phyloP scores from a whole-genome alignment of 1,284 basidiomycete species.

The Cryptococcus hybrid region DNA sequence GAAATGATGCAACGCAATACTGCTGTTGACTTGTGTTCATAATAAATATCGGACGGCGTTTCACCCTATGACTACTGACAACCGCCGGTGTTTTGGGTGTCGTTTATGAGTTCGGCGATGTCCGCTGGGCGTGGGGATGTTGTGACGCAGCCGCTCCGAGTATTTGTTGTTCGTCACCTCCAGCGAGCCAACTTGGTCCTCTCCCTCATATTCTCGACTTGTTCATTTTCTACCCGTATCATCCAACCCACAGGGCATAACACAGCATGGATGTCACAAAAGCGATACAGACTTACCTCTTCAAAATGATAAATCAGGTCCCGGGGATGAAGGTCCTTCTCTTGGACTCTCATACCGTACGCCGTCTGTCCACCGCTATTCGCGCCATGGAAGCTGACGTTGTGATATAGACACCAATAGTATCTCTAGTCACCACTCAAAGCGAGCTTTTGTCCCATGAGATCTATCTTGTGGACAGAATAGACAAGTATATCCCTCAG shows the following conservation, averaged over 20 bases:
- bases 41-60: no score
- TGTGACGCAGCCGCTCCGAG: no score
- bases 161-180: no score
- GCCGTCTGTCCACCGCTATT: constrained; percentile 27
- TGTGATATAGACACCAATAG: constrained; percentile 79
- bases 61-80: no score
- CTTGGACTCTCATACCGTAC: constrained; percentile 90
- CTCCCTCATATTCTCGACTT: no score
- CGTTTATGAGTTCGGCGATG: no score
- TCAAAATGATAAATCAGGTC: constrained; percentile 82
- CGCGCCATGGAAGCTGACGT: neutral
- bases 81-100: no score
- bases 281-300: constrained; percentile 91
- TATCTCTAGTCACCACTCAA: constrained; percentile 92
- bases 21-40: no score
- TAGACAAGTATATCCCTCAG: constrained; percentile 68
- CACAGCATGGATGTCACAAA: constrained; percentile 86
- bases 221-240: no score
- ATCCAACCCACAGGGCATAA: no score
- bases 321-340: constrained; percentile 96
- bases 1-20: neutral
- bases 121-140: no score
- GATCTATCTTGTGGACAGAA: constrained; percentile 95
- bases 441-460: constrained; percentile 92
- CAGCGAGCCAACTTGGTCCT: no score